phyloP scores from a whole-genome alignment of 805 yeast species.

The Yamadazyma kitorensis region DNA sequence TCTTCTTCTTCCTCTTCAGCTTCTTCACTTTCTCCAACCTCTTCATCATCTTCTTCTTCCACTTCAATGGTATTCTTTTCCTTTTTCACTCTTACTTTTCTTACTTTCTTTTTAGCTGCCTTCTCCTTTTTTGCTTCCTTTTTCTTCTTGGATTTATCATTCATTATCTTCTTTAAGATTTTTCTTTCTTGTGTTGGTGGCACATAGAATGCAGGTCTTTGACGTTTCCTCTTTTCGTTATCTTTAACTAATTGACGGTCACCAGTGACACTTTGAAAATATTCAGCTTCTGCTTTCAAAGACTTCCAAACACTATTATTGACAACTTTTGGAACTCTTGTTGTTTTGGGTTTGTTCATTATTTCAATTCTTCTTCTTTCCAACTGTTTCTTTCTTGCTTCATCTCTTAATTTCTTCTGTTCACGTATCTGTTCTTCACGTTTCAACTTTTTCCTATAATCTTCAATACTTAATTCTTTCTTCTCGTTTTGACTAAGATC shows the following conservation, averaged over 20 bases:
- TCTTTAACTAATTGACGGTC: conserved; percentile 27
- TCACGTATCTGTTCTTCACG: background rate
- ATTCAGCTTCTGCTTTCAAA: conserved; percentile 14
- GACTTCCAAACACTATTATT: background rate
- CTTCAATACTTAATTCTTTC: conserved; percentile 4
- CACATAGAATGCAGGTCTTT: conserved; percentile 22
- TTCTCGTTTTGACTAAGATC: no score
- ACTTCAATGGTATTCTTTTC: background rate
- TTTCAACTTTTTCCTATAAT: conserved; percentile 1
- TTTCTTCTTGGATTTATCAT: conserved; percentile 10
- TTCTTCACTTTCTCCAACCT: conserved; percentile 12
- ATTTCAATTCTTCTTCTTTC: conserved; percentile 6
- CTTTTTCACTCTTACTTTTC: conserved; percentile 1
- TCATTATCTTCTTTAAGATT: conserved; percentile 8
- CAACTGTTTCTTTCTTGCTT: conserved; percentile 3
- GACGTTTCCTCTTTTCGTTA: conserved; percentile 33
- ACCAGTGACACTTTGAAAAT: conserved; percentile 42
- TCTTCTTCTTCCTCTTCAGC: conserved; percentile 24
- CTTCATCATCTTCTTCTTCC: conserved; percentile 12
- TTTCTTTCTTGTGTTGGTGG: conserved; percentile 17
- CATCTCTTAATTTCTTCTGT: conserved; percentile 2
- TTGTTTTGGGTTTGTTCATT: conserved; percentile 6
- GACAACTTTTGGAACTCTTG: background rate
- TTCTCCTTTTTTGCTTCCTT: conserved; percentile 6
- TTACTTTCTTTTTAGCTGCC: conserved; percentile 2